Base-by-base conservation (phyloP, 805 yeast genomes). In the Candida ipomoeae region DNA sequence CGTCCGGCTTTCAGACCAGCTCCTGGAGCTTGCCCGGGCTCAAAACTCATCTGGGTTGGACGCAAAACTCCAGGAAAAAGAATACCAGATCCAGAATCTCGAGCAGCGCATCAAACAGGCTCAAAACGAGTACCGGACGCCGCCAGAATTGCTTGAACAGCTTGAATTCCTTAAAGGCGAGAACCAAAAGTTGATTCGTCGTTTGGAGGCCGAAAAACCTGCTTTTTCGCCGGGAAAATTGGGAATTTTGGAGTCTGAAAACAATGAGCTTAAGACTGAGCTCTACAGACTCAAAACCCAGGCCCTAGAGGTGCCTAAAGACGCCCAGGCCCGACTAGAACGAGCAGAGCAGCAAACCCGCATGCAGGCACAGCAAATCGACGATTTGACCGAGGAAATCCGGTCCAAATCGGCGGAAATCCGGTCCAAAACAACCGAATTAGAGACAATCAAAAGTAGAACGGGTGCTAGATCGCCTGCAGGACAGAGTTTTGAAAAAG, bases 111-210 rank as follows among this genome's bases (percentile, higher is more conserved):
- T 52, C 23, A 15, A 35, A n/a, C 47, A 35, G 34, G 17, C 23
- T 2, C 29, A 32, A 17, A 26, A 35, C 42, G 48, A 31, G 52
- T 49, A 49, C 11, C 34, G 40, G 7, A 48, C 54, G 11, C 55
- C 61, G 5, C 55, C 55, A 13, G 59, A 55, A 14, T 14, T 58
- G 26, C 43, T 61, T 15, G 56, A 59, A n/a, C 52, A 49, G 41
- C 32, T 60, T 2, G 64, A 60, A 45, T 48, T 51, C 34, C 49
- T 62, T 2, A 58, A 55, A 40, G 37, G 48, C 11, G 63, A 61
- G 14, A 62, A 61, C 48, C 61, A 61, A 51, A 23, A 55, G 10
- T 56, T 63, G 23, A 57, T 57, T 31, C 48, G 60, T 29, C 48
- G 54, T 21, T 39, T 55, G 1, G 58, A 55, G 5, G 52, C 54